phyloP scores from a whole-genome alignment of 768 basidiomycete species.

The Lactifluus piperatus region DNA sequence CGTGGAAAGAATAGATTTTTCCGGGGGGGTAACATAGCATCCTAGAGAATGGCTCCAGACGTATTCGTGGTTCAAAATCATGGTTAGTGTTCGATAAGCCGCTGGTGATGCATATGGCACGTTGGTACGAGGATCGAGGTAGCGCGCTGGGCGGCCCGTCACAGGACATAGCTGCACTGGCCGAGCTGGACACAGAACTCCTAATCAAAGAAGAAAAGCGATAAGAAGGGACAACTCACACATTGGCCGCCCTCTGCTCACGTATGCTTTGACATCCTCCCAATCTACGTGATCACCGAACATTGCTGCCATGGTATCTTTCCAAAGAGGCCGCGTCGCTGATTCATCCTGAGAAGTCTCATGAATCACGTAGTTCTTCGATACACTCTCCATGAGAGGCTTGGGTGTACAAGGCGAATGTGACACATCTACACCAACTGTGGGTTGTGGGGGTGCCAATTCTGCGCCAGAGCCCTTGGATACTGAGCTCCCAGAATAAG shows the following conservation, averaged over 20 bases:
- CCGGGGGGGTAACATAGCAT: slow-evolving; percentile 31
- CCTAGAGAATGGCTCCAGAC: slow-evolving; percentile 47
- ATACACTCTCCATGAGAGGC: slow-evolving; percentile 36
- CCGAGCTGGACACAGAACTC: slow-evolving; percentile 38
- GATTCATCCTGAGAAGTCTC: slow-evolving; percentile 43
- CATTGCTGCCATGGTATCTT: slow-evolving; percentile 69
- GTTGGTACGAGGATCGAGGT: slow-evolving; percentile 71
- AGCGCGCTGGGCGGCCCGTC: slow-evolving; percentile 69
- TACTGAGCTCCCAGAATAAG: neutral
- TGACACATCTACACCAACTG: neutral
- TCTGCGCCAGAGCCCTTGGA: neutral
- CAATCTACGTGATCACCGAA: slow-evolving; percentile 83
- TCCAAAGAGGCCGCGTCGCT: slow-evolving; percentile 49
- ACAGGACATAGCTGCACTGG: slow-evolving; percentile 62
- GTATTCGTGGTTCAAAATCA: slow-evolving; percentile 56
- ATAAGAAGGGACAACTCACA: slow-evolving; percentile 33
- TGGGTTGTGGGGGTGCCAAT: neutral
- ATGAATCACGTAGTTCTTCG: slow-evolving; percentile 67
- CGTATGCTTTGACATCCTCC: slow-evolving; percentile 61
- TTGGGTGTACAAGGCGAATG: neutral
- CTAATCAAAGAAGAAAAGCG: neutral
- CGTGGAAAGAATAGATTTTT: neutral
- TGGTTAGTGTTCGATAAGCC: slow-evolving; percentile 58
- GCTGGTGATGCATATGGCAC: slow-evolving; percentile 67
- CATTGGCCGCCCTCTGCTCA: slow-evolving; percentile 54